These are phyloP conservation scores for Colletotrichum orbiculare DNA, from an alignment of 2,329 filamentous ascomycete species.

Conservation along the genomic window DNA sequence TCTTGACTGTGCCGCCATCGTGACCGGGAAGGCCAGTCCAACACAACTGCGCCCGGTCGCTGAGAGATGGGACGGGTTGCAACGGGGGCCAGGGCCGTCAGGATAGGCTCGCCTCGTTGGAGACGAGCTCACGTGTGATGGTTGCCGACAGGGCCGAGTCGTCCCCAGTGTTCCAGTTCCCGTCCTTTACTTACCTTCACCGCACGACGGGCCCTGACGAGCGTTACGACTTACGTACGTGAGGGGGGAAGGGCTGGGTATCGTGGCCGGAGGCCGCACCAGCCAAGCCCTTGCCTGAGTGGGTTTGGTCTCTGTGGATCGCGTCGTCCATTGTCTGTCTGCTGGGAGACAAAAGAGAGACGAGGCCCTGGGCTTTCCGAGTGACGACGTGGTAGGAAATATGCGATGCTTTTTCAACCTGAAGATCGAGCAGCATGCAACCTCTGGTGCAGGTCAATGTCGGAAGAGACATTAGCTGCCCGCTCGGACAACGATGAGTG, in stretches of 20 bases:
- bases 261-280: conserved; percentile 29
- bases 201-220: conserved; percentile 28
- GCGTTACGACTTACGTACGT: conserved; percentile 34
- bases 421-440: too few species aligned
- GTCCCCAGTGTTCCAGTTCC: conserved; percentile 28
- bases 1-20: conserved; percentile 10
- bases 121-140: conserved; percentile 33
- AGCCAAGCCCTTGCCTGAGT: conserved; percentile 28
- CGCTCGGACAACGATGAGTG: conserved; percentile 20
- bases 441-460: too few species aligned
- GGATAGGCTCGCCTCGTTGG: conserved; percentile 31
- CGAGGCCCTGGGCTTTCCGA: background rate
- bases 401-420: too few species aligned
- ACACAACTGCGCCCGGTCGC: background rate
- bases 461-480: conserved; percentile 14
- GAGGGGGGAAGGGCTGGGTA: conserved; percentile 21
- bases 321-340: background rate
- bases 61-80: conserved; percentile 33
- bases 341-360: background rate
- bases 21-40: conserved; percentile 27
- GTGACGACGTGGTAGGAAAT: conserved; percentile 6
- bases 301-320: conserved; percentile 9
- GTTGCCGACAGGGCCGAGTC: conserved; percentile 35
- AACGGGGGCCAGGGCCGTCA: conserved; percentile 15
- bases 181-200: conserved; percentile 30